phyloP scores from a whole-genome alignment of 768 basidiomycete genomes.

The Leccinellum luteum region DNA sequence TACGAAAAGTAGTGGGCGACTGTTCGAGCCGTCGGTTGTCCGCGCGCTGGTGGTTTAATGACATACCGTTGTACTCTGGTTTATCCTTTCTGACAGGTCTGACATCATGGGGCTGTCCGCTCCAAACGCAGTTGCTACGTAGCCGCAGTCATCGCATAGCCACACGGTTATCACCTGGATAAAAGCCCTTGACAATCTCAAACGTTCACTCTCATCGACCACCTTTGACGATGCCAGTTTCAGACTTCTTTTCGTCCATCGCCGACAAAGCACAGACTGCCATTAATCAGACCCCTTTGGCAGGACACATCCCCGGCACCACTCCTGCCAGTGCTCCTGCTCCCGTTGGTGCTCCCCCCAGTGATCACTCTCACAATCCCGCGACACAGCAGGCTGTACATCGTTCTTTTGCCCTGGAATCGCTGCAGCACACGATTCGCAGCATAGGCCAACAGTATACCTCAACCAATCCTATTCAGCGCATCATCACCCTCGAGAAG shows the following conservation, averaged over 20 bases:
- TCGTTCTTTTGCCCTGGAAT: conserved; percentile 57
- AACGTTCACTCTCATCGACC: conserved; percentile 1
- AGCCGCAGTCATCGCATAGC: conserved; percentile 18
- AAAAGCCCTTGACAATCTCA: conserved; percentile 24
- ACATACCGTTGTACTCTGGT: conserved; percentile 18
- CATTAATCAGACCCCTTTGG: conserved; percentile 59
- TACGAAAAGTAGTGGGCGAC: conserved; percentile 23
- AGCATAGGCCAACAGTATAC: conserved; percentile 75
- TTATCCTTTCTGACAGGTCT: conserved; percentile 8
- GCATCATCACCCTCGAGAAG: conserved; percentile 76
- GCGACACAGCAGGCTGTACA: conserved; percentile 37
- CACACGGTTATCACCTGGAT: conserved; percentile 10
- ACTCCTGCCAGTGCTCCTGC: conserved; percentile 29
- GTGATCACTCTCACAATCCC: conserved; percentile 42
- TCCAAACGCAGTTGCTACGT: not conserved
- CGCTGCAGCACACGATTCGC: conserved; percentile 71
- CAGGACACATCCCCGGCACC: conserved; percentile 50
- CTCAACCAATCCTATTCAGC: conserved; percentile 65
- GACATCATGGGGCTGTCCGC: not conserved
- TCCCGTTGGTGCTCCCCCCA: conserved; percentile 31
- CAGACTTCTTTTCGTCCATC: conserved; percentile 61
- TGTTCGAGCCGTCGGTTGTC: conserved; percentile 19
- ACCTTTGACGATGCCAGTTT: conserved; percentile 48
- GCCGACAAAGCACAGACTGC: conserved; percentile 78
- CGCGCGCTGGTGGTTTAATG: conserved; percentile 24